Evolutionary conservation across 495 filamentous ascomycete species (phyloP).

Genomic region (Aspergillus bridgeri): DNA sequence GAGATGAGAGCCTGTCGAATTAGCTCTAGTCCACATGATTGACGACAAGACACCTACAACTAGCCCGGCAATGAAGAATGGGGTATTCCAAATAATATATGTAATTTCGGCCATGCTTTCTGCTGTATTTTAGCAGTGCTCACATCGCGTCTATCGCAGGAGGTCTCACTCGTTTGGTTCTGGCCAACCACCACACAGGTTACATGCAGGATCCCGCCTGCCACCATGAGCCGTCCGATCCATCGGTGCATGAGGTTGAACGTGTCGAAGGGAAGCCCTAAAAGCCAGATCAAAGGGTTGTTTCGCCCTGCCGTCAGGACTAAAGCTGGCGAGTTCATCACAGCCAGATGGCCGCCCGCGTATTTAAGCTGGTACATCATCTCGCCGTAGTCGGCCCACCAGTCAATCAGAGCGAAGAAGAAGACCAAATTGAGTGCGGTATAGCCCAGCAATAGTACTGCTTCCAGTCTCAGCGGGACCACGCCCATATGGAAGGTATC

Average conservation of each 20-base stretch:
- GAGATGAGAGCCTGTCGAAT: slow-evolving; percentile 32
- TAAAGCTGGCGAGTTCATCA: slow-evolving; percentile 41
- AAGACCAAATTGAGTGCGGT: slow-evolving; percentile 36
- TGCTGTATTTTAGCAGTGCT: neutral
- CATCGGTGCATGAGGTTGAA: slow-evolving; percentile 49
- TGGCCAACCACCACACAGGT: slow-evolving; percentile 29
- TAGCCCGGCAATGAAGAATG: slow-evolving; percentile 35
- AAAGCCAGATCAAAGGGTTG: slow-evolving; percentile 35
- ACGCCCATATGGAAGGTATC: slow-evolving; percentile 39
- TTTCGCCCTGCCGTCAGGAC: slow-evolving; percentile 43
- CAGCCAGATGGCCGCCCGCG: slow-evolving; percentile 37
- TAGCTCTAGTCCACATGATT: neutral
- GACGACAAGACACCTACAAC: slow-evolving; percentile 23
- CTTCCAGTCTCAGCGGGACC: slow-evolving; percentile 36
- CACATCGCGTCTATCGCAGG: neutral
- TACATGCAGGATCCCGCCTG: slow-evolving; percentile 36
- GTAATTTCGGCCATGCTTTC: slow-evolving; percentile 26
- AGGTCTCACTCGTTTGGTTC: slow-evolving; percentile 26
- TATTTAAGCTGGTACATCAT: slow-evolving; percentile 41
- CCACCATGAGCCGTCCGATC: slow-evolving; percentile 38
- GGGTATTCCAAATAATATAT: slow-evolving; percentile 29
- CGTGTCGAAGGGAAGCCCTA: slow-evolving; percentile 40
- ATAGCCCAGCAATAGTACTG: slow-evolving; percentile 29
- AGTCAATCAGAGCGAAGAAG: slow-evolving; percentile 37
- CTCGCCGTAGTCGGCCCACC: slow-evolving; percentile 31